A percentile compares a stretch with the other conserved stretches of the same genome.
Conservation (phyloP, 352 stramenopile genomes). For the Pythium volutum region DNA sequence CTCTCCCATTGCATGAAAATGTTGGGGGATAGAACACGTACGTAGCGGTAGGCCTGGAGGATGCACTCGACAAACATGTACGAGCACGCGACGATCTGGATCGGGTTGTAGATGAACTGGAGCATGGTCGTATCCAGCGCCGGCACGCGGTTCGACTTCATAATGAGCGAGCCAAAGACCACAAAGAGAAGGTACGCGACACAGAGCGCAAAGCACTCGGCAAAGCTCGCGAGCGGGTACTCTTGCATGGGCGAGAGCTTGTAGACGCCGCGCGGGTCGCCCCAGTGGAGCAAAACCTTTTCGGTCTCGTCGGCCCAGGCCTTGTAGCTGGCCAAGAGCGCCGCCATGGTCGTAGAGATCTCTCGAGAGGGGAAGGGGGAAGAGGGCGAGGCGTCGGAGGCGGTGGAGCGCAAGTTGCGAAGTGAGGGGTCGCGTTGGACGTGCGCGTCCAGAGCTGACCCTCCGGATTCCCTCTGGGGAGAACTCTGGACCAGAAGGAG, state of each 20-base stretch:
- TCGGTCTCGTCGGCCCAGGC: constrained; percentile 12
- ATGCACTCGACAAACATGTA: constrained; percentile 96
- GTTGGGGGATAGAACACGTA: too few species aligned
- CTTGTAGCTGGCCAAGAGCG: neutral
- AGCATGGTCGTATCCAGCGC: constrained; percentile 73
- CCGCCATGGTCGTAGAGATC: neutral
- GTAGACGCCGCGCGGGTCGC: constrained; percentile 29
- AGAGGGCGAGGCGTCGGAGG: neutral
- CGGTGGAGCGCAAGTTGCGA: constrained; percentile 20
- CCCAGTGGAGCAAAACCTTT: constrained; percentile 1
- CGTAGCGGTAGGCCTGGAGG: constrained; percentile 91
- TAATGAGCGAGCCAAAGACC: constrained; percentile 60
- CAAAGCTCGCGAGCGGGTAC: constrained; percentile 65
- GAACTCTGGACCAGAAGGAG: neutral
- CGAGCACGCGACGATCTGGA: constrained; percentile 94
- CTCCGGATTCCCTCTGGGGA: neutral
- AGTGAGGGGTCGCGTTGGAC: constrained; percentile 22
- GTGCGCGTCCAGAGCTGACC: constrained; percentile 27
- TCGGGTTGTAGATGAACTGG: constrained; percentile 97
- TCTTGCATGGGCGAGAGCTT: constrained; percentile 59
- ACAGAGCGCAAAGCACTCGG: constrained; percentile 52
- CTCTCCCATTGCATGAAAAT: too few species aligned
- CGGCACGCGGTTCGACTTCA: constrained; percentile 73
- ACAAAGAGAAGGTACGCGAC: constrained; percentile 68
- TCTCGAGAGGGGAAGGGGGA: neutral